Conservation (phyloP, 371 early-diverging fungal genomes). For the Lichtheimia corymbifera region DNA sequence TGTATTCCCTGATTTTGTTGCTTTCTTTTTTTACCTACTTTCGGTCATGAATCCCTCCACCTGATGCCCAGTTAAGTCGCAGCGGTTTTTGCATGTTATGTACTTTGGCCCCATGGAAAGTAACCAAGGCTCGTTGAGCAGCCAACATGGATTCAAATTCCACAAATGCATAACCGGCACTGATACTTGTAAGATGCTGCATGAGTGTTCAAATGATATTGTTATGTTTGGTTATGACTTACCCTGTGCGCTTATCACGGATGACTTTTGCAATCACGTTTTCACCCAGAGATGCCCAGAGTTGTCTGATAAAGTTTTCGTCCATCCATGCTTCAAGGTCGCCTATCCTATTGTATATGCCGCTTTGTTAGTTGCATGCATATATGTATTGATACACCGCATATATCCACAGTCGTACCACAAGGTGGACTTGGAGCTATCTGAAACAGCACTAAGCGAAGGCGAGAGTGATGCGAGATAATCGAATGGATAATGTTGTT, state of each 20-base stretch:
- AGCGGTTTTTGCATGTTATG: constrained; percentile 80
- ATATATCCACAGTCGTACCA: constrained; percentile 65
- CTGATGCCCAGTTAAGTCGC: constrained; percentile 72
- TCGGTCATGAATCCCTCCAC: constrained; percentile 59
- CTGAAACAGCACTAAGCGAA: background rate
- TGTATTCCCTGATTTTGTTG: background rate
- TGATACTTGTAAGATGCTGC: constrained; percentile 13
- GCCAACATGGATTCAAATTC: constrained; percentile 58
- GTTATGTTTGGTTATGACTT: constrained; percentile 9
- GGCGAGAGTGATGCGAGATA: constrained; percentile 6
- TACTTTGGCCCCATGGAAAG: constrained; percentile 79
- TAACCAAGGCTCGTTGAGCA: constrained; percentile 25
- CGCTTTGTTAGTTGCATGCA: constrained; percentile 61
- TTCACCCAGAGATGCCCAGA: constrained; percentile 76
- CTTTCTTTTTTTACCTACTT: constrained; percentile 25
- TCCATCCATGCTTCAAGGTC: constrained; percentile 89
- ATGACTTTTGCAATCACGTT: constrained; percentile 83
- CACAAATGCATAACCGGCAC: constrained; percentile 80
- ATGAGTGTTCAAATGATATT: background rate
- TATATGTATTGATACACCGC: constrained; percentile 59
- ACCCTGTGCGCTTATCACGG: constrained; percentile 79
- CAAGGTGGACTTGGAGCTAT: constrained; percentile 8
- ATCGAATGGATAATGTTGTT: background rate
- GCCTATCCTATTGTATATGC: constrained; percentile 64
- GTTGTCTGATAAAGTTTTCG: constrained; percentile 69